phyloP scores from a whole-genome alignment of 2,329 filamentous ascomycete species.

The Arthroderma uncinatum region DNA sequence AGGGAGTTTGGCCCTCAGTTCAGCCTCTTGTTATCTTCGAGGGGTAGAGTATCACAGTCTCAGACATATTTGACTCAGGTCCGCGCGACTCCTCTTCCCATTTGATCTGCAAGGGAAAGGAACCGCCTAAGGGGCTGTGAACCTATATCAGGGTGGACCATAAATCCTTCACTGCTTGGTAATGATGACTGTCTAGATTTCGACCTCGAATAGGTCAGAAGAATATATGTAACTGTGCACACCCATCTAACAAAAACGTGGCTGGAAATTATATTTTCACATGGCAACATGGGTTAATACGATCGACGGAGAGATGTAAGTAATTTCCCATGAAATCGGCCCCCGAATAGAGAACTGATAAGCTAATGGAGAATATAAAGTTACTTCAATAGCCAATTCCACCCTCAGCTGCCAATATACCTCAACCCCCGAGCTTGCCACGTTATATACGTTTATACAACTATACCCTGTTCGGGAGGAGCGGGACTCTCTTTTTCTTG shows the following conservation, averaged over 20 bases:
- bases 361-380: background rate
- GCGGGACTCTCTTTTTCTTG: background rate
- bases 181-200: background rate
- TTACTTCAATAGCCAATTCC: background rate
- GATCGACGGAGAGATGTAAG: background rate
- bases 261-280: background rate
- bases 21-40: background rate
- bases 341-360: background rate
- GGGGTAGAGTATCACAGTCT: background rate
- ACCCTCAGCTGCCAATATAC: background rate
- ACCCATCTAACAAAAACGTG: background rate
- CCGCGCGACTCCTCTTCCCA: background rate
- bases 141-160: background rate
- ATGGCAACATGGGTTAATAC: conserved; percentile 4
- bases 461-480: background rate
- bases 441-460: background rate
- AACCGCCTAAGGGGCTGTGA: background rate
- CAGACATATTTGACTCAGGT: background rate
- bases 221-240: background rate
- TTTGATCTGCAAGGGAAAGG: background rate
- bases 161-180: background rate
- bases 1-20: no score
- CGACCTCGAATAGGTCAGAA: no score
- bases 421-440: background rate
- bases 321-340: background rate